Conservation (phyloP, 139 green algal species). For the Auxenochlorella pyrenoidosa region DNA sequence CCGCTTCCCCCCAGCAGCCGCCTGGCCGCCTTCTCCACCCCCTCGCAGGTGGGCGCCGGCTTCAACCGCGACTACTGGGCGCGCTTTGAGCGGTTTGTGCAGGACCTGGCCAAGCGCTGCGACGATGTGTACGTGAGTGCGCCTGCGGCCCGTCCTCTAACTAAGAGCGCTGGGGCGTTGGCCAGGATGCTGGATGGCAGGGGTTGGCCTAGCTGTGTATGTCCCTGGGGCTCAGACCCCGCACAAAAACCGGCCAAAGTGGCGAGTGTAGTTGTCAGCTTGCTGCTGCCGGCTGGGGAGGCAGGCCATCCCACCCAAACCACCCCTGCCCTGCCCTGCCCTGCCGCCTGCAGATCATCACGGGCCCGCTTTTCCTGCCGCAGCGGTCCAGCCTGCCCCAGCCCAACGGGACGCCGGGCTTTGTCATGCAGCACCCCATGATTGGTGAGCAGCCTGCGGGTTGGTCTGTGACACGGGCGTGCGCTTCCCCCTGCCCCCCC, state of each 20-base stretch:
- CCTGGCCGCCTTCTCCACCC: too few relatives aligned
- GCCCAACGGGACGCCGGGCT: constrained; percentile 40
- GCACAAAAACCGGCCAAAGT: too few relatives aligned
- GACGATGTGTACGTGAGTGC: constrained; percentile 75
- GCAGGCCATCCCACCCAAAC: not conserved
- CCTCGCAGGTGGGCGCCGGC: constrained; percentile 76
- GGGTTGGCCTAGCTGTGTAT: too few relatives aligned
- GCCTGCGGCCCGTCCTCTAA: too few relatives aligned
- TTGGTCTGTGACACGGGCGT: too few relatives aligned
- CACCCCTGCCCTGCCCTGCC: not conserved
- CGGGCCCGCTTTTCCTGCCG: constrained; percentile 83
- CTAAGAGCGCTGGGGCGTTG: too few relatives aligned
- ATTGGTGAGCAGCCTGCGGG: constrained; percentile 60
- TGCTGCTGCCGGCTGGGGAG: too few relatives aligned
- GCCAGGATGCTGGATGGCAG: too few relatives aligned
- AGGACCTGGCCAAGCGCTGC: constrained; percentile 58
- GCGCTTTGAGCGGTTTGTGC: constrained; percentile 91
- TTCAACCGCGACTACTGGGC: constrained; percentile 98
- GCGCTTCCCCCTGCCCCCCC: too few relatives aligned
- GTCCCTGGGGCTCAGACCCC: too few relatives aligned
- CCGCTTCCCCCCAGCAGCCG: not conserved
- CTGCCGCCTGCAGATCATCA: constrained; percentile 5
- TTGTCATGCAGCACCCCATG: constrained; percentile 76
- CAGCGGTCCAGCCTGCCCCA: not conserved
- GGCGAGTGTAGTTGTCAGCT: too few relatives aligned